Evolutionary conservation across 164 flowering plant genomes (phyloP).

Genomic region (Amborella trichopoda): DNA sequence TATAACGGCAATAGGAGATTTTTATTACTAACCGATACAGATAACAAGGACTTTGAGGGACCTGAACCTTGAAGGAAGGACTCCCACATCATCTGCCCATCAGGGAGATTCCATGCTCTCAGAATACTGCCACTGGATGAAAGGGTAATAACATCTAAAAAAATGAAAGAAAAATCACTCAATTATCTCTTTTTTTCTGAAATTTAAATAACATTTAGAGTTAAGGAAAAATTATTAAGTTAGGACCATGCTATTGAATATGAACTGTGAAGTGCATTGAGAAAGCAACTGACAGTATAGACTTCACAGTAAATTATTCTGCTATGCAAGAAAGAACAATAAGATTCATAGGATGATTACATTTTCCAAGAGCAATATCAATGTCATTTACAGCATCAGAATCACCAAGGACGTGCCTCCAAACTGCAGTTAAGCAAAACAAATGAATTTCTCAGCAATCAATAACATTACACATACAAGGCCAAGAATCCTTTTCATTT

Average conservation of each 20-base stretch:
- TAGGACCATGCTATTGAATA: too few relatives aligned
- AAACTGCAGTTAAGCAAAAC: slow-evolving; percentile 47
- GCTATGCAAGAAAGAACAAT: neutral
- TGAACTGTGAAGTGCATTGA: too few relatives aligned
- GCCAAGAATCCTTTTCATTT: too few relatives aligned
- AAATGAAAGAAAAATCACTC: neutral
- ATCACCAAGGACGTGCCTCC: slow-evolving; percentile 85
- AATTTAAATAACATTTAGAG: too few relatives aligned
- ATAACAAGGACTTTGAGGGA: slow-evolving; percentile 52
- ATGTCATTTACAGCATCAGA: slow-evolving; percentile 55
- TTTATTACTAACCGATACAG: slow-evolving; percentile 46
- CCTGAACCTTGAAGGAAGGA: slow-evolving; percentile 56
- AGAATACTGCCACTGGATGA: slow-evolving; percentile 69
- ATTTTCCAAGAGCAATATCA: slow-evolving; percentile 75
- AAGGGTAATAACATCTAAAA: slow-evolving; percentile 69
- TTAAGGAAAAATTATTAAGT: too few relatives aligned
- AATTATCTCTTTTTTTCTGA: too few relatives aligned
- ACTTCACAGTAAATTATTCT: too few relatives aligned
- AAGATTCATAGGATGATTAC: slow-evolving; percentile 23
- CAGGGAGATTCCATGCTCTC: slow-evolving; percentile 99
- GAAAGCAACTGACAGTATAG: too few relatives aligned
- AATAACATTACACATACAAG: too few relatives aligned
- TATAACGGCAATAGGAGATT: too few relatives aligned
- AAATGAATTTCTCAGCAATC: slow-evolving; percentile 1
- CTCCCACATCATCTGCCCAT: slow-evolving; percentile 99